These are phyloP conservation scores for Pogostemon cablin DNA, from an alignment of 257 asterid genomes.

Conservation along the genomic window DNA sequence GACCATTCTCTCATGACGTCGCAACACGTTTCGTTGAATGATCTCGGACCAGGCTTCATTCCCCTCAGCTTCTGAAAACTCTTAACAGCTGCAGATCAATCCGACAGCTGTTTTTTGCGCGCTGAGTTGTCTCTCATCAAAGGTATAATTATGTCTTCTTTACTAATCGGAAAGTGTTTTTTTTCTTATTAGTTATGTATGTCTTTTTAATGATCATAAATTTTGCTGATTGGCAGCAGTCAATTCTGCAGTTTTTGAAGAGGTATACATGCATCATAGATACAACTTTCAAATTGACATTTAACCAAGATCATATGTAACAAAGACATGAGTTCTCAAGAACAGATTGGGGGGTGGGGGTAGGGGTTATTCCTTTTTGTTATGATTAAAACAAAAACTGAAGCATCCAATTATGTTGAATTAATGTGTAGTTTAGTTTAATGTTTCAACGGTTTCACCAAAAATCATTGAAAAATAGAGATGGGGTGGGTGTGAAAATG, in stretches of 20 bases:
- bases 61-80: conserved; percentile 46
- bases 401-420: conserved; percentile 14
- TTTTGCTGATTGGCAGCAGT: too few species aligned
- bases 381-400: background rate
- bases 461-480: conserved; percentile 40
- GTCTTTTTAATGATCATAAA: too few species aligned
- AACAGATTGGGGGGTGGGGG: too few species aligned
- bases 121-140: background rate
- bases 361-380: background rate
- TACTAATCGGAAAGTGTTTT: background rate
- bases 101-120: background rate
- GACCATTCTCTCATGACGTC: conserved; percentile 30
- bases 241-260: background rate
- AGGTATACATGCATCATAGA: too few species aligned
- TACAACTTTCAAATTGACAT: too few species aligned
- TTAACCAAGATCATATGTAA: too few species aligned
- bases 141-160: conserved; percentile 26
- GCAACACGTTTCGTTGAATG: conserved; percentile 34
- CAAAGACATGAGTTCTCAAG: too few species aligned
- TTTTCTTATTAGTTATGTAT: too few species aligned
- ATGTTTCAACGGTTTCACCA: conserved; percentile 37
- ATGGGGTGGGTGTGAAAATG: conserved; percentile 46
- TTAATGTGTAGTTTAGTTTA: conserved; percentile 16
- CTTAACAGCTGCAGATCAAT: background rate
- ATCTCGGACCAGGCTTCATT: conserved; percentile 96